Percentiles rank a stretch among this genome's conserved stretches.
Conservation (phyloP, 2,329 filamentous ascomycete species). For the Aspergillus terreus region DNA sequence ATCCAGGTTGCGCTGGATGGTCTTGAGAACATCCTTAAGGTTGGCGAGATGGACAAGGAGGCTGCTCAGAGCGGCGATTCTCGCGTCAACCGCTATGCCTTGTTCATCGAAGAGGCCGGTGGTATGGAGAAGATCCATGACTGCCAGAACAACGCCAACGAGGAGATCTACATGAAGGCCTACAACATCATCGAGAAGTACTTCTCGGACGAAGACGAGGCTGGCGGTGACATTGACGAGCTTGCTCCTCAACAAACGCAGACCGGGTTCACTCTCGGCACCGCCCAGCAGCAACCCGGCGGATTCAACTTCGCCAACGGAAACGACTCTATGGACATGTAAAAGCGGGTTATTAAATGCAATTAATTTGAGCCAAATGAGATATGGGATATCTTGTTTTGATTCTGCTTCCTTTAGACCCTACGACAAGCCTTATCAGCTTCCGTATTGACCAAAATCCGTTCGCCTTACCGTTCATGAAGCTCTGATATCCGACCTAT, state of each 20-base stretch:
- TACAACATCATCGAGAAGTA: constrained; percentile 99
- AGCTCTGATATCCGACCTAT: background rate
- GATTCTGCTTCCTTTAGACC: constrained; percentile 14
- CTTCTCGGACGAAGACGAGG: constrained; percentile 96
- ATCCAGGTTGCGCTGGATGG: constrained; percentile 98
- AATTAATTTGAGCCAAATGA: constrained; percentile 12
- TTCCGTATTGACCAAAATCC: background rate
- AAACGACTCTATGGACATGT: constrained; percentile 72
- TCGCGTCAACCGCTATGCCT: constrained; percentile 85
- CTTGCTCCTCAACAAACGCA: constrained; percentile 69
- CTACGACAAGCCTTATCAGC: background rate
- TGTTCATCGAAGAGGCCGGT: constrained; percentile 97
- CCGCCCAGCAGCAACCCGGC: constrained; percentile 63
- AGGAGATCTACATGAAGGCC: constrained; percentile 99
- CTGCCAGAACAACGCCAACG: constrained; percentile 99
- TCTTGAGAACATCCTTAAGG: constrained; percentile 98
- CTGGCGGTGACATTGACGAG: constrained; percentile 72
- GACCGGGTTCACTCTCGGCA: constrained; percentile 67
- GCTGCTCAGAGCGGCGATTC: constrained; percentile 52
- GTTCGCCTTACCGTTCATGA: background rate
- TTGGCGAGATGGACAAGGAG: constrained; percentile 98
- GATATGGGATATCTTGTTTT: constrained; percentile 11
- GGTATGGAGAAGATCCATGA: constrained; percentile 99
- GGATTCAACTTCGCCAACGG: constrained; percentile 90
- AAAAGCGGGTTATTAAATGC: constrained; percentile 32